Evolutionary conservation across 768 basidiomycete genomes (phyloP), one percentile per base, ranked within the genome.

Genomic region (Amanita thiersii): DNA sequence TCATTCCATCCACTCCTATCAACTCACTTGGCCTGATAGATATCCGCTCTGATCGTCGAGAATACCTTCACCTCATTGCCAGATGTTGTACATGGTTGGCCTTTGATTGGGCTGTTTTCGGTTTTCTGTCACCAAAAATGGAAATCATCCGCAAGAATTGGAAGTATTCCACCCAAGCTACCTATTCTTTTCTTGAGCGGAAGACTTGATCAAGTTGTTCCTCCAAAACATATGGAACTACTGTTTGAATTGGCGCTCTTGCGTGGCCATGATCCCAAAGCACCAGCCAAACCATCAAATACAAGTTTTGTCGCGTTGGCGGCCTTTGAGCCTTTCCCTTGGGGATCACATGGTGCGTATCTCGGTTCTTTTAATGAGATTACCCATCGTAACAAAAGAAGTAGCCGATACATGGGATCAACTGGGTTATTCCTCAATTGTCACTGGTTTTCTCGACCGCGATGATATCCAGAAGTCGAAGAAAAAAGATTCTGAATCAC

Each of bases 41-140:
- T 83, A 30, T 40, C 61, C 8, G 84, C 74, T 0, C 61, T 86
- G 17, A 69, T 86, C 37, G 60, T 86, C 38, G 84, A 86, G 59
- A 86, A 86, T 57, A 84, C 84, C 4, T 86, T 85, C 58, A 62
- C 73, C 23, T 79, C 75, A 34, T 67, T 86, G 28, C 72, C 73
- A 4, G 66, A 43, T 5, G 45, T 56, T 8, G 51, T 54, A 2
- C 48, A 44, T 12, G 44, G 30, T 24, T 48, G 43, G 46, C 50
- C 52, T 5, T 2, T 43, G 18, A 44, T 54, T 23, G 64, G 68
- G 0, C 69, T 73, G 2, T 65, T 85, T 56, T 64, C 80, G 15
- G 74, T 75, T 53, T 69, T 85, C 29, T 73, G 78, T 45, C 70
- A 78, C 45, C 70, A 86, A 56, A 72, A 70, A 49, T 86, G 84